Conservation (phyloP, 148 eudicot species). For the Heliosperma pusillum region DNA sequence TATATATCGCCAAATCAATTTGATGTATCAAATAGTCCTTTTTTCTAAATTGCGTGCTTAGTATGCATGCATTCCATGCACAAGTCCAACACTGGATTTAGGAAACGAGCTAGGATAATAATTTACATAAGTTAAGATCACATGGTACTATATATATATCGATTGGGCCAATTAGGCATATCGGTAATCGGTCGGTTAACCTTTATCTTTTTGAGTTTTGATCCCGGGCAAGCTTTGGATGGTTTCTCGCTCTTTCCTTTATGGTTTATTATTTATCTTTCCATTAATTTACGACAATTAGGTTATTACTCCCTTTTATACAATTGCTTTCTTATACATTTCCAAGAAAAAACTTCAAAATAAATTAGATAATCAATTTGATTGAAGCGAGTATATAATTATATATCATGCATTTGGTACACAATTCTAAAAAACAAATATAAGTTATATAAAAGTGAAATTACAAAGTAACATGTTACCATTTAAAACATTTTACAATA, state of each 20-base stretch:
- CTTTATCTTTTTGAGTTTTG: background rate
- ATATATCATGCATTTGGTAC: too few relatives aligned
- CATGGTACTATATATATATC: background rate
- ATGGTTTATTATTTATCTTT: too few relatives aligned
- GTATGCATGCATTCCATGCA: too few relatives aligned
- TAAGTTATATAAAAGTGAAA: too few relatives aligned
- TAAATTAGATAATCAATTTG: background rate
- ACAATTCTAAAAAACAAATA: too few relatives aligned
- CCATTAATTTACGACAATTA: background rate
- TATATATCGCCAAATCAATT: conserved; percentile 46
- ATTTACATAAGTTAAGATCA: background rate
- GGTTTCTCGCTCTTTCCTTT: background rate
- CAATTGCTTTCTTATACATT: background rate
- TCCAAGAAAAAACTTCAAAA: background rate
- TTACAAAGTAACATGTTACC: too few relatives aligned
- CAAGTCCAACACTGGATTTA: too few relatives aligned
- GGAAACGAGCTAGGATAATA: background rate
- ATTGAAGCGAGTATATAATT: background rate
- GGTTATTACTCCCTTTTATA: background rate
- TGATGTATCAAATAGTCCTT: conserved; percentile 28
- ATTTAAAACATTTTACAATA: too few relatives aligned
- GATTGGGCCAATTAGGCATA: background rate
- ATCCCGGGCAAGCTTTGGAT: background rate
- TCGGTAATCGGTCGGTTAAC: background rate
- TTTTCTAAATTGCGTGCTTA: conserved; percentile 8